Percentiles rank a stretch among this genome's conserved stretches.
Evolutionary conservation across 495 filamentous ascomycete genomes (phyloP).

Genomic region (Neurospora hispaniola): DNA sequence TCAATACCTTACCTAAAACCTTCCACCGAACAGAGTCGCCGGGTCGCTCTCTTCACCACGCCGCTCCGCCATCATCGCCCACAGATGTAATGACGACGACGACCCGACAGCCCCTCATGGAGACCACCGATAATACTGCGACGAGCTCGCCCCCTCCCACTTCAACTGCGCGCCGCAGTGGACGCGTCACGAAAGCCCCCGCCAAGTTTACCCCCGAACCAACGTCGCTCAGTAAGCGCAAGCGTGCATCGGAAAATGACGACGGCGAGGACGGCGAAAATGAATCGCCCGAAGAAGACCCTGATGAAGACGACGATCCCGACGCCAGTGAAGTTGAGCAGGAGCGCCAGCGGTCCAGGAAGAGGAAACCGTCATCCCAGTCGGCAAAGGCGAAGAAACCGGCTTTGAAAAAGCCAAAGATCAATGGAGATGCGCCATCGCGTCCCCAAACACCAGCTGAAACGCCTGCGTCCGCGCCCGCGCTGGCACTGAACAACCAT

Average conservation of each 20-base stretch:
- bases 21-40: conserved; percentile 4
- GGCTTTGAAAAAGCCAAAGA: conserved; percentile 63
- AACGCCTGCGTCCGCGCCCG: not conserved
- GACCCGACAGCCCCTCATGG: conserved; percentile 30
- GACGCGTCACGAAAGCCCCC: conserved; percentile 67
- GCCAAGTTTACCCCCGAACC: conserved; percentile 49
- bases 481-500: conserved; percentile 20
- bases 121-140: conserved; percentile 47
- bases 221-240: conserved; percentile 39
- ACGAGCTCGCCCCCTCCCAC: conserved; percentile 40
- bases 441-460: not conserved
- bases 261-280: conserved; percentile 43
- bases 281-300: conserved; percentile 42
- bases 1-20: conserved; percentile 18
- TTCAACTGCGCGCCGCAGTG: conserved; percentile 57
- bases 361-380: conserved; percentile 28
- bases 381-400: conserved; percentile 42
- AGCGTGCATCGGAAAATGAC: conserved; percentile 40
- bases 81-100: conserved; percentile 24
- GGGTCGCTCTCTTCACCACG: conserved; percentile 3
- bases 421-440: conserved; percentile 46
- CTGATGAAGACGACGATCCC: conserved; percentile 38
- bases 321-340: conserved; percentile 33
- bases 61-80: conserved; percentile 6
- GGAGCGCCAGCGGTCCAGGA: conserved; percentile 20